A percentile compares a stretch with the other conserved stretches of the same genome.
These are phyloP conservation scores for Puccinia polysora DNA, from an alignment of 1,284 basidiomycete genomes.

Conservation along the genomic window DNA sequence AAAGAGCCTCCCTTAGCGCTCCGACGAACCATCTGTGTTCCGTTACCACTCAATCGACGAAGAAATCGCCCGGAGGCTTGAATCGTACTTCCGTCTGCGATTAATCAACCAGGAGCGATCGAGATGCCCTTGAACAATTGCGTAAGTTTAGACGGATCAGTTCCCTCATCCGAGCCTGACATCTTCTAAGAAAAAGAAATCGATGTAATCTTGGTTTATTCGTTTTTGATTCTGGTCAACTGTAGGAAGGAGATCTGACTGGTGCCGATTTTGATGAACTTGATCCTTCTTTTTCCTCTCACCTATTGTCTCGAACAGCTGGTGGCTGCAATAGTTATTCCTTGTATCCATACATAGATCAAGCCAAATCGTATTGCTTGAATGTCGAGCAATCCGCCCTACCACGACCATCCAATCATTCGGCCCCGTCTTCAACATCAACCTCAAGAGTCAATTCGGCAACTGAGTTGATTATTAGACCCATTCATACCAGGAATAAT, in stretches of 20 bases:
- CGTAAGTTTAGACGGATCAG: no score
- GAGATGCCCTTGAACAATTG: conserved; percentile 15
- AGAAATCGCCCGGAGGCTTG: no score
- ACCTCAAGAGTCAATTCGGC: background rate
- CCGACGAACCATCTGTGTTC: no score
- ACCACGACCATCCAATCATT: background rate
- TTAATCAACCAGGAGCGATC: no score
- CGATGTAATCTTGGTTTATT: background rate
- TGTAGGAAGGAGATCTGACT: conserved; percentile 38
- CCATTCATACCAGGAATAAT: conserved; percentile 23
- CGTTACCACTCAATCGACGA: no score
- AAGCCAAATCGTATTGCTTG: conserved; percentile 23
- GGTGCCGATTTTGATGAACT: conserved; percentile 37
- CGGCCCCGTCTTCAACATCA: background rate
- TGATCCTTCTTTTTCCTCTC: conserved; percentile 26
- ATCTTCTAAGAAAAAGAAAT: background rate
- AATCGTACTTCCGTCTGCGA: no score
- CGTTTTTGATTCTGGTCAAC: no score
- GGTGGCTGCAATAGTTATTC: conserved; percentile 28
- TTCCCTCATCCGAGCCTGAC: no score
- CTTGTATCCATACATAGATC: conserved; percentile 38
- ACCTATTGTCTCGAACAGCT: conserved; percentile 18
- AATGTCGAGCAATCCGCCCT: conserved; percentile 36
- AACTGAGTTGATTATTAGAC: conserved; percentile 16
- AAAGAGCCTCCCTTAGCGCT: no score